Base-by-base conservation (phyloP, 202 grass and related monocot genomes). In the Schoenoplectus triqueter region DNA sequence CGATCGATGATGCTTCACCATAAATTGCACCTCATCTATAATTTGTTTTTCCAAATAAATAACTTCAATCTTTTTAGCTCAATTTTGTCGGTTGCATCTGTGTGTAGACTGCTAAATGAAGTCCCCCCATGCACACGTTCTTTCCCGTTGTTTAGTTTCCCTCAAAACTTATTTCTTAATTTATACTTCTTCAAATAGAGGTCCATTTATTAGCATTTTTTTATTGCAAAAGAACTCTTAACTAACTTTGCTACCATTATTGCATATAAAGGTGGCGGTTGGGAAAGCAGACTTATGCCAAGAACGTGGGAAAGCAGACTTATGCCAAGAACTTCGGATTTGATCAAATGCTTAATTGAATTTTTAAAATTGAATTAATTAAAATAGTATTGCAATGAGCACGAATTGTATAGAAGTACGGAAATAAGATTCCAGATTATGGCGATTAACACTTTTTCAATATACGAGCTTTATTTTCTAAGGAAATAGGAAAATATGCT, bases 201-300 rank as follows among this genome's bases (percentile, higher is more conserved):
- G 47, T 83, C 47, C 46, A 67, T 56, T 15, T 60, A 45, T 79
- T 4, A 44, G 7, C 55, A 31, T 5, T 17, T 78, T 83, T 69
- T 70, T 59, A 14, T 69, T 31, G 52, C 66, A 83, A 83, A 83
- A 44, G 18, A 56, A 42, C 20, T 56, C 81, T 68, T 83, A 69
- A 83, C 80, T 44, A 83, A 83, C 65, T 83, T 83, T 56, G 63
- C 21, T 69, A 41, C 31, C 81, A 83, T 54, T 83, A 83, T 83
- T 83, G 62, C 50, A 83, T 67, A 54, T 40, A 83, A 83, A 83
- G 64, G 55, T 54, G 81, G 81, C 52, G 39, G 81, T 83, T 83
- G 49, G 45, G 81, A 83, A 57, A 69, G 81, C 18, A 55, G 49
- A 44, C 48, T 70, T 83, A 83, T 83, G 81, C 81, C 66, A 83